phyloP scores from a whole-genome alignment of 352 stramenopile genomes.

The Hyaloperonospora brassicae region DNA sequence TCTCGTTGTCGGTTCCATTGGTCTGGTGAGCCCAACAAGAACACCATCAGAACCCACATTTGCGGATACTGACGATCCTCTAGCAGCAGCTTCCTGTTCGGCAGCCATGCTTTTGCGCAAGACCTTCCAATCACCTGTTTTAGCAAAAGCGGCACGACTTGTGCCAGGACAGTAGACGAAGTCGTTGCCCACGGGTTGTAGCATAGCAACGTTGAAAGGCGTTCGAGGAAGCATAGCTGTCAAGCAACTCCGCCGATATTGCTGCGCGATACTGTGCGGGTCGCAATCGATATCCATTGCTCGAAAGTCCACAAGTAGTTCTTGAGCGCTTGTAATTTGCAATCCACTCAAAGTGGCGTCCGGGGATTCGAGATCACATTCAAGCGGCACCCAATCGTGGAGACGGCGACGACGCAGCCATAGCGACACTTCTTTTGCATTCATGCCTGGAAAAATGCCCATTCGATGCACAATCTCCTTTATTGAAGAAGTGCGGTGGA shows the following conservation, averaged over 20 bases:
- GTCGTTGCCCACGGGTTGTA: slow-evolving; percentile 57
- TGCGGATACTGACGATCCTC: slow-evolving; percentile 8
- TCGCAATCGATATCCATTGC: slow-evolving; percentile 29
- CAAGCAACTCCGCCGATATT: slow-evolving; percentile 17
- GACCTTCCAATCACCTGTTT: slow-evolving; percentile 30
- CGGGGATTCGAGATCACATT: slow-evolving; percentile 41
- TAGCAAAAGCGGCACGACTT: slow-evolving; percentile 28
- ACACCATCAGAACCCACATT: slow-evolving; percentile 15
- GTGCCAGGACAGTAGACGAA: slow-evolving; percentile 33
- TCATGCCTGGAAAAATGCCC: slow-evolving; percentile 44
- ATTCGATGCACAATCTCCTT: slow-evolving; percentile 53
- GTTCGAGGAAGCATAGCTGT: slow-evolving; percentile 15
- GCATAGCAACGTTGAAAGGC: slow-evolving; percentile 36
- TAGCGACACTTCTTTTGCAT: slow-evolving; percentile 45
- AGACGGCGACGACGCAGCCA: slow-evolving; percentile 54
- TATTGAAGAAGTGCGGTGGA: slow-evolving; percentile 33
- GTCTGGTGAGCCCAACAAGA: slow-evolving; percentile 25
- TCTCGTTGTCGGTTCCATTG: slow-evolving; percentile 27
- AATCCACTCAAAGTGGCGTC: slow-evolving; percentile 34
- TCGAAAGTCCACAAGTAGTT: slow-evolving; percentile 67
- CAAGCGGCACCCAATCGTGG: slow-evolving; percentile 50
- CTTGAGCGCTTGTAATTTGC: slow-evolving; percentile 38
- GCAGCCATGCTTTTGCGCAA: slow-evolving; percentile 22
- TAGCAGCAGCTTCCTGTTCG: slow-evolving; percentile 19
- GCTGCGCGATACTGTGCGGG: slow-evolving; percentile 18